Evolutionary conservation across 2,329 filamentous ascomycete species (phyloP), one percentile per base, ranked within the genome.

Genomic region (Trichoderma asperellum): DNA sequence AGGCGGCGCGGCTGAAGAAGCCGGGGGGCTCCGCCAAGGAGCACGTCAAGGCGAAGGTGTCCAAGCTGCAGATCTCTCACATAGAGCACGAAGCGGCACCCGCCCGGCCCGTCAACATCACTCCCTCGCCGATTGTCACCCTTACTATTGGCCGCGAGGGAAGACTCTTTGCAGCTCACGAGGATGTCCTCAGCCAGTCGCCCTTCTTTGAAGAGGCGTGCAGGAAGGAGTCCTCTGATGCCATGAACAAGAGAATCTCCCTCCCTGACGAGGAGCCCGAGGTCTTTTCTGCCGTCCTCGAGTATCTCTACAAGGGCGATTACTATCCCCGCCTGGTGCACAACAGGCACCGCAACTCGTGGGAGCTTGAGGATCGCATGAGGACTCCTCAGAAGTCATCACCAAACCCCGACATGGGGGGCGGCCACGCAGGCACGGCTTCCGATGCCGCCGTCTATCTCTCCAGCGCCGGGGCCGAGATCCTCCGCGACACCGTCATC

Each of bases 231-330:
- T 92, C 91, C 83, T 87, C 91, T 81, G 91, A 92, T 79, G 86
- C 82, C 83, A 89, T 86, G 89, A 92, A 84, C 88, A 92, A 88
- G 88, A 93, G 88, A 81, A 91, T 88, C 85, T 92, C 85, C 85
- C 91, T 87, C 77, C 85, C 85, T 73, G 85, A 88, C 77, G 91
- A 92, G 86, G 93, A 97, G 84, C 93, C 94, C 75, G 94, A 97
- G 85, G 88, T 96, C 80, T 92, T 97, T 82, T 96, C 93, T 79
- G 94, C 92, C 77, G 86, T 97, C 77, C 93, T 97, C 83, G 94
- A 97, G 85, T 97, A 94, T 81, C 89, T 97, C 74, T 97, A 97
- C 90, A 97, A 96, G 85, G 93, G 92, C 74, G 94, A 97, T 86
- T 97, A 97, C 84, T 96, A 92, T 81, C 94, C 94, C 68, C 92